These are phyloP conservation scores for Stagonosporopsis rhizophila DNA, from an alignment of 2,329 filamentous ascomycete genomes.

Conservation along the genomic window DNA sequence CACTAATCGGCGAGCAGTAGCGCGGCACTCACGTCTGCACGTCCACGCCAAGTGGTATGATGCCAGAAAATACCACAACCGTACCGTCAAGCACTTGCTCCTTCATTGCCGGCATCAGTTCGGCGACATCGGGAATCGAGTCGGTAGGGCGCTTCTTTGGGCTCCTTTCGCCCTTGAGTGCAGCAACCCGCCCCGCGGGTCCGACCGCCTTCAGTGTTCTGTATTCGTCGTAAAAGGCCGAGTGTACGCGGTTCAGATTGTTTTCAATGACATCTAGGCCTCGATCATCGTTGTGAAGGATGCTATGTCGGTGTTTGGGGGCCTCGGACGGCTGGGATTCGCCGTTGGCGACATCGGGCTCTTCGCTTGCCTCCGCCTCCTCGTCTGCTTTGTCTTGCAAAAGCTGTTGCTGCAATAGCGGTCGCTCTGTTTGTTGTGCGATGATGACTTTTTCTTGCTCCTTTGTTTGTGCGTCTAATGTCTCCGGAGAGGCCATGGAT, in stretches of 20 bases:
- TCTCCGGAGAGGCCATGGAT: slow-evolving; percentile 75
- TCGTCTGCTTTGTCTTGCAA: slow-evolving; percentile 86
- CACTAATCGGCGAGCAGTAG: not conserved
- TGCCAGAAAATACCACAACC: slow-evolving; percentile 85
- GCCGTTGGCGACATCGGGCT: slow-evolving; percentile 50
- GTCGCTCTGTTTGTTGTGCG: slow-evolving; percentile 87
- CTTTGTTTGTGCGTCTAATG: slow-evolving; percentile 77
- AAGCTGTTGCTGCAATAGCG: slow-evolving; percentile 90
- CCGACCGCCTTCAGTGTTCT: slow-evolving; percentile 60
- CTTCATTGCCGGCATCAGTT: slow-evolving; percentile 85
- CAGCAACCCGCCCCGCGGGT: slow-evolving; percentile 57
- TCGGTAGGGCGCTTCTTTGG: slow-evolving; percentile 58
- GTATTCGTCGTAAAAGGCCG: slow-evolving; percentile 83
- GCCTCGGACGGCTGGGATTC: slow-evolving; percentile 42
- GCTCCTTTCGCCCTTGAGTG: slow-evolving; percentile 59
- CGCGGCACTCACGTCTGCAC: slow-evolving; percentile 62
- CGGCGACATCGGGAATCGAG: slow-evolving; percentile 82
- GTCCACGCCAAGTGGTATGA: slow-evolving; percentile 82
- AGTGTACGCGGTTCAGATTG: slow-evolving; percentile 78
- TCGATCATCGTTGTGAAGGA: slow-evolving; percentile 86
- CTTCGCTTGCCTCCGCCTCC: slow-evolving; percentile 56
- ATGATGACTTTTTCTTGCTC: slow-evolving; percentile 88
- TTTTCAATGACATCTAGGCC: slow-evolving; percentile 80
- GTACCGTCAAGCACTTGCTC: slow-evolving; percentile 74
- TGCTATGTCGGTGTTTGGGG: slow-evolving; percentile 68